These are phyloP conservation scores for Wallacemonas sp. DNA, from an alignment of 208 protist genomes.

Conservation along the genomic window DNA sequence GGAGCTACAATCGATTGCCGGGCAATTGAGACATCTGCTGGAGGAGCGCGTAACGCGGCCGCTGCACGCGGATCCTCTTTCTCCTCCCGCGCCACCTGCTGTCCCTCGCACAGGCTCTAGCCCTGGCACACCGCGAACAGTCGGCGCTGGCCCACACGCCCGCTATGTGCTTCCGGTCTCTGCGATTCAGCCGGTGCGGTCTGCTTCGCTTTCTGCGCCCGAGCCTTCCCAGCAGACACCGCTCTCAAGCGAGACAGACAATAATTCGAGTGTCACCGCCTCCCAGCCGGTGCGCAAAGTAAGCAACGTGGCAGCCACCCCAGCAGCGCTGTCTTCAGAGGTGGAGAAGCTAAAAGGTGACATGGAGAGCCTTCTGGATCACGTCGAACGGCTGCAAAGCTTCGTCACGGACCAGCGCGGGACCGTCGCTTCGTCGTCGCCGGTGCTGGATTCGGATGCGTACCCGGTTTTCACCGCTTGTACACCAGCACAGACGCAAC, in stretches of 20 bases:
- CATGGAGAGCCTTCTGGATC: conserved; percentile 10
- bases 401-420: conserved; percentile 1
- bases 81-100: background rate
- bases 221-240: too few relatives aligned
- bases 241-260: background rate
- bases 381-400: conserved; percentile 11
- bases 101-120: background rate
- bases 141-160: background rate
- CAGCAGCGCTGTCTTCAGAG: background rate
- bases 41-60: background rate
- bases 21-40: conserved; percentile 16
- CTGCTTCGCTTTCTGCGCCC: too few relatives aligned
- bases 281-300: background rate
- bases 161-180: conserved; percentile 2
- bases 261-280: background rate
- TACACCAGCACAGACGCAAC: background rate
- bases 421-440: background rate
- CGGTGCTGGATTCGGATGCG: background rate
- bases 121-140: background rate
- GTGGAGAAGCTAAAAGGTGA: background rate
- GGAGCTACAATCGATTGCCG: conserved; percentile 18
- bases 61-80: conserved; percentile 1
- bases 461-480: background rate
- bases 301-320: background rate
- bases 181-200: background rate